Evolutionary conservation across 257 asterid species (phyloP).

Genomic region (Vinca minor): DNA sequence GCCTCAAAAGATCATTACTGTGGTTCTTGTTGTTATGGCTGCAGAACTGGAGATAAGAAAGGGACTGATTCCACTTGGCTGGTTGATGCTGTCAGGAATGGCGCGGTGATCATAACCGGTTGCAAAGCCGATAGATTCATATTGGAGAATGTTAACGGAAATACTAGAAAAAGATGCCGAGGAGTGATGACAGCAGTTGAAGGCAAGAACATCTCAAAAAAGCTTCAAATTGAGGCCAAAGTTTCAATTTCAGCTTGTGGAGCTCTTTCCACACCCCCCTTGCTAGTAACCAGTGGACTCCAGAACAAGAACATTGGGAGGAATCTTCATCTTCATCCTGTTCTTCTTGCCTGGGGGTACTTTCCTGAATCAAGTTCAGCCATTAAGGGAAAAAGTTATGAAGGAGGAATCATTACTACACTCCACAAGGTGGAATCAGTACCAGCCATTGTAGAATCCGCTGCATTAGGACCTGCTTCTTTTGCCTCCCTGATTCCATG

Average conservation of each 20-base stretch:
- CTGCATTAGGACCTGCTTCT: conserved; percentile 58
- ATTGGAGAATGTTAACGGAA: conserved; percentile 20
- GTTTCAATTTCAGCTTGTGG: conserved; percentile 69
- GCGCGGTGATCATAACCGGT: conserved; percentile 68
- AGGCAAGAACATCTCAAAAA: conserved; percentile 26
- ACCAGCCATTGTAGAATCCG: conserved; percentile 47
- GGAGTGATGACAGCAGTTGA: conserved; percentile 55
- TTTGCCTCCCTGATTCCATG: conserved; percentile 57
- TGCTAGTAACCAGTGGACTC: conserved; percentile 61
- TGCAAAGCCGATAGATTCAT: conserved; percentile 58
- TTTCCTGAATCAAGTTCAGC: conserved; percentile 52
- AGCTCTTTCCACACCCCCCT: conserved; percentile 71
- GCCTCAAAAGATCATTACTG: conserved; percentile 66
- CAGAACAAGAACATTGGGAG: conserved; percentile 64
- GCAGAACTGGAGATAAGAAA: conserved; percentile 75
- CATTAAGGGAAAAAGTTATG: conserved; percentile 47
- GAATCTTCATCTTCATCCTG: conserved; percentile 86
- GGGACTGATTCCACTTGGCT: conserved; percentile 83
- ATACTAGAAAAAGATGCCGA: conserved; percentile 37
- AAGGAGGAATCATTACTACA: conserved; percentile 81
- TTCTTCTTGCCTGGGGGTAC: conserved; percentile 71
- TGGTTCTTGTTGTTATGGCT: conserved; percentile 84
- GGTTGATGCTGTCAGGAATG: conserved; percentile 66
- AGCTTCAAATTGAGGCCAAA: conserved; percentile 46
- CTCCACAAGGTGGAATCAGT: conserved; percentile 51